Conservation (phyloP, 768 basidiomycete genomes). For the Tricholoma hemisulphureum region DNA sequence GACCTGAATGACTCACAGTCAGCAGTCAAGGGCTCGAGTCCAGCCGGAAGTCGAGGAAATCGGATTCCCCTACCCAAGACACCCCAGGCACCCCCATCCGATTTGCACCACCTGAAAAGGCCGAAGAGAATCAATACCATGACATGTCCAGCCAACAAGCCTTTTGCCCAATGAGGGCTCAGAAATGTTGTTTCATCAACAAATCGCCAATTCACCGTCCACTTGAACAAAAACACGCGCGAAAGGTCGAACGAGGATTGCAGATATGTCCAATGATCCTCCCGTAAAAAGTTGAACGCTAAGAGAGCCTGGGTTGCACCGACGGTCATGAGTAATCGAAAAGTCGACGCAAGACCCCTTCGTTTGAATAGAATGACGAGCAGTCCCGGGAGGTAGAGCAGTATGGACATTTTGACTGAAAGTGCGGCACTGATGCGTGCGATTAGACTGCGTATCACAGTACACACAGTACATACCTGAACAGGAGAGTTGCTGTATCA, state of each 20-base stretch:
- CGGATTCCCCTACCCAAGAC: slow-evolving; percentile 57
- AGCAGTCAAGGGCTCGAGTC: slow-evolving; percentile 44
- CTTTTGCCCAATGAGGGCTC: slow-evolving; percentile 55
- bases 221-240: slow-evolving; percentile 87
- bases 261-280: slow-evolving; percentile 64
- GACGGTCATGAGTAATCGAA: slow-evolving; percentile 51
- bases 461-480: slow-evolving; percentile 60
- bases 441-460: slow-evolving; percentile 2
- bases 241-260: slow-evolving; percentile 81
- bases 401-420: slow-evolving; percentile 92
- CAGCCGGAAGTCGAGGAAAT: slow-evolving; percentile 50
- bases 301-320: slow-evolving; percentile 55
- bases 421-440: slow-evolving; percentile 59
- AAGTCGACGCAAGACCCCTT: slow-evolving; percentile 52
- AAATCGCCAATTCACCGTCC: slow-evolving; percentile 99
- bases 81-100: slow-evolving; percentile 62
- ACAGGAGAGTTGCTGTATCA: slow-evolving; percentile 62
- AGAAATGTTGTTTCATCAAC: slow-evolving; percentile 76
- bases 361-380: slow-evolving; percentile 80
- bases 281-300: slow-evolving; percentile 67
- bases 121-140: slow-evolving; percentile 63
- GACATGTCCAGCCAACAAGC: slow-evolving; percentile 67
- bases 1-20: slow-evolving; percentile 53
- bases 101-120: slow-evolving; percentile 69
- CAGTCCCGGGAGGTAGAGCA: slow-evolving; percentile 88